These are phyloP conservation scores for Paramecium biaurelia DNA, from an alignment of 73 alveolate genomes.

Conservation along the genomic window DNA sequence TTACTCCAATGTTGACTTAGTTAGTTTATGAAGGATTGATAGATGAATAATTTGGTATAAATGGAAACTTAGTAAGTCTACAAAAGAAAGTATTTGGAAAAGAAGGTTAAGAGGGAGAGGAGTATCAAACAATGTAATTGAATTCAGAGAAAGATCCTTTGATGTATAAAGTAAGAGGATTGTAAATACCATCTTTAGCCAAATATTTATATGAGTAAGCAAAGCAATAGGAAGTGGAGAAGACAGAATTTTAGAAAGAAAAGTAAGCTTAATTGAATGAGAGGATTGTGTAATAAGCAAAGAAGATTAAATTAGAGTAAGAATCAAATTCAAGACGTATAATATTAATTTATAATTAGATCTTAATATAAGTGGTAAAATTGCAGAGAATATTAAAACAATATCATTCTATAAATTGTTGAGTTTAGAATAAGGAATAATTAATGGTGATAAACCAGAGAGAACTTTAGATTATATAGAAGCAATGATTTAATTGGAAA, in stretches of 20 bases:
- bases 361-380: conserved; percentile 22
- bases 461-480: conserved; percentile 61
- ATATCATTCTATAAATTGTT: conserved; percentile 36
- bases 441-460: conserved; percentile 33
- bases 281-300: conserved; percentile 10
- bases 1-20: conserved; percentile 72
- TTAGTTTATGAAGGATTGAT: conserved; percentile 72
- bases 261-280: conserved; percentile 3
- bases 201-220: not conserved
- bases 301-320: conserved; percentile 11
- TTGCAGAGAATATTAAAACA: conserved; percentile 44
- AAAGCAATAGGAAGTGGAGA: not conserved
- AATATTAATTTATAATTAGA: not conserved
- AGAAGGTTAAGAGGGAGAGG: conserved; percentile 1
- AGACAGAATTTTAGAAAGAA: not conserved
- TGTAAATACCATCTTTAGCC: not conserved
- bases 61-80: conserved; percentile 31
- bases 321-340: conserved; percentile 24
- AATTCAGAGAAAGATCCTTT: conserved; percentile 36
- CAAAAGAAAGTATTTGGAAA: conserved; percentile 31
- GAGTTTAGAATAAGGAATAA: conserved; percentile 48
- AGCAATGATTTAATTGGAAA: conserved; percentile 59
- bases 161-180: conserved; percentile 26
- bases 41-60: conserved; percentile 71
- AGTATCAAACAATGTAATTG: not conserved